Conservation (phyloP, 148 eudicot species). For the Vaccinium darrowii region DNA sequence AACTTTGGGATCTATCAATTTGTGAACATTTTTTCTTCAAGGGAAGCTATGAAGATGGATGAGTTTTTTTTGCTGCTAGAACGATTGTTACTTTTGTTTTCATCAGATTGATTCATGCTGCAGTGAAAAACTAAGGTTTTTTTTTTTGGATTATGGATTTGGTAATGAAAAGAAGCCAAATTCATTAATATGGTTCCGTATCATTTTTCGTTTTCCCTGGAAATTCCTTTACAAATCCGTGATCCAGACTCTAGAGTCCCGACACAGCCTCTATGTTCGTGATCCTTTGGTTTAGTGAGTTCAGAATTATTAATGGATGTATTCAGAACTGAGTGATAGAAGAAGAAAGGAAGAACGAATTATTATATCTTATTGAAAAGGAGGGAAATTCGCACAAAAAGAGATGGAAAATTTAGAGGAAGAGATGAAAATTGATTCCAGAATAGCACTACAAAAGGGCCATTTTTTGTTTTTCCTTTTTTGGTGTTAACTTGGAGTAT, state of each 20-base stretch:
- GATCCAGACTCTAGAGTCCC: background rate
- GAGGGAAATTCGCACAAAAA: background rate
- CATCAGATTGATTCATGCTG: background rate
- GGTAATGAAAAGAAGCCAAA: background rate
- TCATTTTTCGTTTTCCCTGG: background rate
- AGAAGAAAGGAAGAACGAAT: background rate
- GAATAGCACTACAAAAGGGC: background rate
- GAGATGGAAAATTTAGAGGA: background rate
- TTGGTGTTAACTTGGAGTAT: background rate
- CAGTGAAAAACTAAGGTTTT: background rate
- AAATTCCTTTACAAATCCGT: background rate
- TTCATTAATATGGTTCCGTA: background rate
- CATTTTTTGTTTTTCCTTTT: background rate
- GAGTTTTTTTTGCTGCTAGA: background rate
- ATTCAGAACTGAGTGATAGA: background rate
- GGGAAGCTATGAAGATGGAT: background rate
- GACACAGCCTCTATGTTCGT: background rate
- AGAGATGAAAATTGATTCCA: background rate
- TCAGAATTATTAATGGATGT: background rate
- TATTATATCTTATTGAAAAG: background rate
- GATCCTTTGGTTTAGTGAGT: background rate
- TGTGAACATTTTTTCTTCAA: background rate
- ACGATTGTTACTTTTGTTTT: slow-evolving; percentile 9
- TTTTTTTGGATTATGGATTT: background rate
- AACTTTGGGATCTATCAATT: background rate